Percentiles rank a stretch among this genome's conserved stretches.
These are phyloP conservation scores for Ophiostoma angusticollis DNA, from an alignment of 2,329 filamentous ascomycete genomes.

Conservation along the genomic window DNA sequence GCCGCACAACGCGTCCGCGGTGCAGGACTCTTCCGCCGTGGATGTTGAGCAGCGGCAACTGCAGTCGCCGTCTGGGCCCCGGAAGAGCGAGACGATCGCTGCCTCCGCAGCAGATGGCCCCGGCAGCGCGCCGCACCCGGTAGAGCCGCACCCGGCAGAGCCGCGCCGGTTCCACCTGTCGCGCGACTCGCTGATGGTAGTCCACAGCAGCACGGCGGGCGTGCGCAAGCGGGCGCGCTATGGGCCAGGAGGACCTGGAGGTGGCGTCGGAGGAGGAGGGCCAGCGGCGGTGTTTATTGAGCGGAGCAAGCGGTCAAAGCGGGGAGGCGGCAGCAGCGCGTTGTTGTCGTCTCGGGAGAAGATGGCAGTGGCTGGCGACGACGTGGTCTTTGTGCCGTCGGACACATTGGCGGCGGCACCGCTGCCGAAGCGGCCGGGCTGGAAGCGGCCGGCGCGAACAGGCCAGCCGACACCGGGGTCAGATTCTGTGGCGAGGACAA, in stretches of 20 bases:
- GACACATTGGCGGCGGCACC: background rate
- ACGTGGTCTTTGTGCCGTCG: background rate
- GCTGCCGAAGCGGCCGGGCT: constrained; percentile 10
- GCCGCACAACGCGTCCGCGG: background rate
- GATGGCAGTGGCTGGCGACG: background rate
- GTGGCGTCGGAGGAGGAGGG: constrained; percentile 9
- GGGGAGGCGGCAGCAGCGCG: background rate
- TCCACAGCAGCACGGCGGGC: constrained; percentile 21
- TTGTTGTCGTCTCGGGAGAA: too few species aligned
- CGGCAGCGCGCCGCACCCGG: background rate
- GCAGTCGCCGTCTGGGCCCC: background rate
- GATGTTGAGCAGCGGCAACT: background rate
- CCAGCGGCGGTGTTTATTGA: constrained; percentile 42
- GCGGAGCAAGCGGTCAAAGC: constrained; percentile 25
- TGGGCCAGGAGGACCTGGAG: constrained; percentile 4
- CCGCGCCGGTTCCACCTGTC: constrained; percentile 45
- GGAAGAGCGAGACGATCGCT: background rate
- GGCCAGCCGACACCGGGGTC: background rate
- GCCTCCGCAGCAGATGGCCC: background rate
- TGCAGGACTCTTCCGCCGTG: background rate
- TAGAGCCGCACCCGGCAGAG: constrained; percentile 15
- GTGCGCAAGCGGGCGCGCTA: constrained; percentile 29
- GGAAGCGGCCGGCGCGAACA: constrained; percentile 2
- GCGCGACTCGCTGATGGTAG: constrained; percentile 10
- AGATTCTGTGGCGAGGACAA: too few species aligned